phyloP scores from a whole-genome alignment of 2,329 filamentous ascomycete genomes.

The Arthrobotrys entomopaga region DNA sequence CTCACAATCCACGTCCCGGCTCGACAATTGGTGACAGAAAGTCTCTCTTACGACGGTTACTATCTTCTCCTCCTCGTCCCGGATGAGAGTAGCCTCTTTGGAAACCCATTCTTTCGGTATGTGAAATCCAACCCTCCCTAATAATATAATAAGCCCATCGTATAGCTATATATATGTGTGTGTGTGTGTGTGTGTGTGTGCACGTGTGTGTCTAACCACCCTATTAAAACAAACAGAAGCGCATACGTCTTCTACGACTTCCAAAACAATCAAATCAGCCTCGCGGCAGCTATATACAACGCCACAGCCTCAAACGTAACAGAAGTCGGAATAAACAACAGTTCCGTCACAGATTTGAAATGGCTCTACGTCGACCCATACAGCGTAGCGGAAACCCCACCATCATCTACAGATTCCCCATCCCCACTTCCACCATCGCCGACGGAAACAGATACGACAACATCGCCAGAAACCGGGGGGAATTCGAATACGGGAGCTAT shows the following conservation, averaged over 20 bases:
- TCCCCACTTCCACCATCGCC: not conserved
- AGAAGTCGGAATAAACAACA: conserved; percentile 67
- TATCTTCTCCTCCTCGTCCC: conserved; percentile 7
- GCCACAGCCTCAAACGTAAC: conserved; percentile 65
- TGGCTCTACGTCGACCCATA: conserved; percentile 10
- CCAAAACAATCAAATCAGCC: conserved; percentile 73
- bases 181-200: too few relatives aligned
- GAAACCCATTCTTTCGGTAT: conserved; percentile 41
- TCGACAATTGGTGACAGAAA: conserved; percentile 14
- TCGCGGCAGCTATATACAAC: conserved; percentile 74
- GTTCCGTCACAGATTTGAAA: conserved; percentile 64
- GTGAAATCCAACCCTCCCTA: not conserved
- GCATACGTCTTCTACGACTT: conserved; percentile 80
- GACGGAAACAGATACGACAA: not conserved
- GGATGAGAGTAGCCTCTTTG: conserved; percentile 8
- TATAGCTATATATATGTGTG: too few relatives aligned
- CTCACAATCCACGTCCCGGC: conserved; percentile 26
- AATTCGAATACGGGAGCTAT: conserved; percentile 9
- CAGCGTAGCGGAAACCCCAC: not conserved
- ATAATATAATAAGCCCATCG: not conserved
- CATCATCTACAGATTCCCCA: not conserved
- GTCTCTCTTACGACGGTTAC: not conserved
- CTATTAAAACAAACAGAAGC: conserved; percentile 22
- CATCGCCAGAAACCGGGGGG: not conserved
- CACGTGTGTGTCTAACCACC: too few relatives aligned